These are phyloP conservation scores for Monoraphidium neglectum DNA, from an alignment of 139 green algal species.

Conservation along the genomic window DNA sequence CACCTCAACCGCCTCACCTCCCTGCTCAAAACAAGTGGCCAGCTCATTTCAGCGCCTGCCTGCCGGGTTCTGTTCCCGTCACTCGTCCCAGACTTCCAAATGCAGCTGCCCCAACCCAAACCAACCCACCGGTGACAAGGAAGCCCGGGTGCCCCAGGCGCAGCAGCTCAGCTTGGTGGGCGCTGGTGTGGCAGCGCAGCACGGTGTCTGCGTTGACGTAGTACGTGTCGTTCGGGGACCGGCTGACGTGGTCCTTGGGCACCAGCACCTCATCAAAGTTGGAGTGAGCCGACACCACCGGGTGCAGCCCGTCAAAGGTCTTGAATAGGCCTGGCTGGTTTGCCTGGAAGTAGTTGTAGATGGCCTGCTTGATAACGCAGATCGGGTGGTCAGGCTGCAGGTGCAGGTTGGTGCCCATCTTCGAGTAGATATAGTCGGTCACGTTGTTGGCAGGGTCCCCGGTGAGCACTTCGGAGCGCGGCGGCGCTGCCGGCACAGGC, in stretches of 20 bases:
- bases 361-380: conserved; percentile 95
- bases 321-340: conserved; percentile 63
- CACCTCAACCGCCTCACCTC: too few species aligned
- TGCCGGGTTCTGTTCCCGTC: too few species aligned
- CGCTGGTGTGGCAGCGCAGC: conserved; percentile 68
- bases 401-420: conserved; percentile 94
- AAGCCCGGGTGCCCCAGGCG: conserved; percentile 79
- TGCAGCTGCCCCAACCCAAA: too few species aligned
- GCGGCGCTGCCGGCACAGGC: conserved; percentile 15
- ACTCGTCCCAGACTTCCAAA: too few species aligned
- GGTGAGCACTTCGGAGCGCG: conserved; percentile 75
- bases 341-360: conserved; percentile 94
- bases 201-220: conserved; percentile 79
- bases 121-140: conserved; percentile 76
- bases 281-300: conserved; percentile 77
- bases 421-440: conserved; percentile 93
- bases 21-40: too few species aligned
- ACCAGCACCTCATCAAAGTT: conserved; percentile 95
- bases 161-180: conserved; percentile 87
- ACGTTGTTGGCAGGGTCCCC: conserved; percentile 93
- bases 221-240: conserved; percentile 98
- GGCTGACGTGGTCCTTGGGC: conserved; percentile 87
- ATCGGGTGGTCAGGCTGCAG: conserved; percentile 87
- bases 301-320: conserved; percentile 91
- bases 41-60: too few species aligned